Percentiles rank a stretch among this genome's conserved stretches.
phyloP scores from a whole-genome alignment of 495 filamentous ascomycete genomes.

The Podospora appendiculata region DNA sequence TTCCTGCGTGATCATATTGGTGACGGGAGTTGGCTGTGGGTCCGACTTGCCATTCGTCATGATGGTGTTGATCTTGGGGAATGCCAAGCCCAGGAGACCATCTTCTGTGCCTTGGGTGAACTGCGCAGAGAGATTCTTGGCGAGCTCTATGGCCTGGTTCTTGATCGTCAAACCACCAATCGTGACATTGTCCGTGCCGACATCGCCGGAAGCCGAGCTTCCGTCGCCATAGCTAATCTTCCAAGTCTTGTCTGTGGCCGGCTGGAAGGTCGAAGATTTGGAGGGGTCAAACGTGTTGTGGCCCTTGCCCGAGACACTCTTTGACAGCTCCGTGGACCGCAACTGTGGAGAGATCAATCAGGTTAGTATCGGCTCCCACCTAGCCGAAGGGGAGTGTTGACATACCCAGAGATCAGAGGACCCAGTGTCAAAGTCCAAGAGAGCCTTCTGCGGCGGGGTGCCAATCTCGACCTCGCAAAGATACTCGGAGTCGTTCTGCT shows the following conservation, averaged over 20 bases:
- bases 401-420: slow-evolving; percentile 73
- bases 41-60: slow-evolving; percentile 33
- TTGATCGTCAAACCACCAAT: slow-evolving; percentile 63
- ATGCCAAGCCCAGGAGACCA: slow-evolving; percentile 69
- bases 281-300: slow-evolving; percentile 50
- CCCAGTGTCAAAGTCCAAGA: slow-evolving; percentile 70
- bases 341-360: slow-evolving; percentile 31
- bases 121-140: slow-evolving; percentile 52
- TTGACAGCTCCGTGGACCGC: slow-evolving; percentile 51
- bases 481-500: slow-evolving; percentile 67
- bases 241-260: slow-evolving; percentile 46
- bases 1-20: slow-evolving; percentile 65
- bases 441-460: slow-evolving; percentile 57
- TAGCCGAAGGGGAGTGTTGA: background rate
- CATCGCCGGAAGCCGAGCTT: slow-evolving; percentile 60
- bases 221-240: slow-evolving; percentile 68
- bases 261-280: slow-evolving; percentile 57
- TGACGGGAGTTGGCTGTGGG: slow-evolving; percentile 59
- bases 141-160: slow-evolving; percentile 62
- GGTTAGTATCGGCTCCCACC: background rate
- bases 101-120: slow-evolving; percentile 57
- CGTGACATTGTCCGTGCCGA: slow-evolving; percentile 61
- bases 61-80: slow-evolving; percentile 63
- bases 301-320: slow-evolving; percentile 21
- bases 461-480: slow-evolving; percentile 61